These are phyloP conservation scores for Cunninghamia lanceolata DNA, from an alignment of 75 land plant species.

Conservation along the genomic window DNA sequence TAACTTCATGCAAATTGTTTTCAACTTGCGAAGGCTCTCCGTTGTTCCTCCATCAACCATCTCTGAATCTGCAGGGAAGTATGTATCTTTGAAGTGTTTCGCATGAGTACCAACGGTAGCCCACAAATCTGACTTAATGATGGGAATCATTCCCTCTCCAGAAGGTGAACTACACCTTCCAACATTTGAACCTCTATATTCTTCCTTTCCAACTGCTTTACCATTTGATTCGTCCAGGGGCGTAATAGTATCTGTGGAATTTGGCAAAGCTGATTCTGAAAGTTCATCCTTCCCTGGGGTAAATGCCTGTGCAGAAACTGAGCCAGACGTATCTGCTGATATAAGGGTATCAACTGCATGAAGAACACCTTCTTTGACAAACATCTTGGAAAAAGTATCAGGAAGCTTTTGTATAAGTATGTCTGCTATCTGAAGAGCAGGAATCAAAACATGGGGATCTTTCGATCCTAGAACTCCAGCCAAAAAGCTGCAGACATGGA, in stretches of 20 bases:
- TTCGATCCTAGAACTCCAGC: slow-evolving; percentile 54
- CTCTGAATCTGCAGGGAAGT: slow-evolving; percentile 28
- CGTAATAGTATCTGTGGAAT: not conserved
- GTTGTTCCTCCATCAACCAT: slow-evolving; percentile 26
- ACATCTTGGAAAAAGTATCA: slow-evolving; percentile 35
- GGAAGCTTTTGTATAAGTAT: slow-evolving; percentile 61
- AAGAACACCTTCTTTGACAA: slow-evolving; percentile 72
- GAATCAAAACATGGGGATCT: slow-evolving; percentile 47
- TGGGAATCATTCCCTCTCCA: not conserved
- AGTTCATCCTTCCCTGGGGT: not conserved
- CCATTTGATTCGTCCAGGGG: not conserved
- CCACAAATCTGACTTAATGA: slow-evolving; percentile 17
- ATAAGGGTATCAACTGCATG: slow-evolving; percentile 55
- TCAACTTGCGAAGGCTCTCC: slow-evolving; percentile 43
- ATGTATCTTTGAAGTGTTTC: slow-evolving; percentile 37
- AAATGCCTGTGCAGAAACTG: slow-evolving; percentile 1
- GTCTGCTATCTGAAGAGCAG: slow-evolving; percentile 58
- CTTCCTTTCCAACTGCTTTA: not conserved
- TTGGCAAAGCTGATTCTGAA: not conserved
- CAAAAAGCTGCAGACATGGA: slow-evolving; percentile 46
- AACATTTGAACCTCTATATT: not conserved
- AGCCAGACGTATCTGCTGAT: slow-evolving; percentile 10
- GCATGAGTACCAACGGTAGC: slow-evolving; percentile 39
- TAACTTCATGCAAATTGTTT: slow-evolving; percentile 35
- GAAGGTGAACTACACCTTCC: not conserved